Conservation (phyloP, 805 yeast species). For the Yamadazyma sp. region DNA sequence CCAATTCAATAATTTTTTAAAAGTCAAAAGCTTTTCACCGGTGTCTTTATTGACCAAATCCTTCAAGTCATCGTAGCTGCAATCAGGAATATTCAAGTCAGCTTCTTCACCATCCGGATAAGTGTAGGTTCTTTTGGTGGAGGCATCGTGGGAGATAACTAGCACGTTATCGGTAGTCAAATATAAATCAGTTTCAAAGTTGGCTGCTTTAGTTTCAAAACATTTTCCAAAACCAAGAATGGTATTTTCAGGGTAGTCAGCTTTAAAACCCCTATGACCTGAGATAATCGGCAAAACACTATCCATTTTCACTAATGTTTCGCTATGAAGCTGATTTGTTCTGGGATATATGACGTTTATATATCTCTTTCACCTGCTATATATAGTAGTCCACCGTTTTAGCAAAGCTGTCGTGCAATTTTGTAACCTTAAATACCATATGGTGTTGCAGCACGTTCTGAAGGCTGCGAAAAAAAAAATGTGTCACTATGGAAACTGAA, state of each 20-base stretch:
- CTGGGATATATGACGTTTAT: no score
- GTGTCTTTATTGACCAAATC: slow-evolving; percentile 28
- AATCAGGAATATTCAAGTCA: slow-evolving; percentile 30
- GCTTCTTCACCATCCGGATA: slow-evolving; percentile 33
- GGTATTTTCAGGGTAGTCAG: slow-evolving; percentile 38
- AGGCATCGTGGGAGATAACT: slow-evolving; percentile 39
- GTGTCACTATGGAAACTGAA: no score
- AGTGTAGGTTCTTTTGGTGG: slow-evolving; percentile 36
- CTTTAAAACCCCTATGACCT: slow-evolving; percentile 46
- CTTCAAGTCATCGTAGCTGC: slow-evolving; percentile 26
- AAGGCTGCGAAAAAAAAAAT: no score
- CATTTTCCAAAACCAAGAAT: slow-evolving; percentile 35
- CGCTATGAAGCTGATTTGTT: no score
- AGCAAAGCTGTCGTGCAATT: no score
- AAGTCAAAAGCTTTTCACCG: slow-evolving; percentile 31
- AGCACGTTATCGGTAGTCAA: slow-evolving; percentile 33
- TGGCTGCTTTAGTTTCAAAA: slow-evolving; percentile 34
- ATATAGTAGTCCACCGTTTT: no score
- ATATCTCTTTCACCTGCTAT: no score
- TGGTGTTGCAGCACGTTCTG: no score
- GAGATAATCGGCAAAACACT: slow-evolving; percentile 22
- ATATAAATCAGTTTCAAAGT: slow-evolving; percentile 44
- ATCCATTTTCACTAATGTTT: no score
- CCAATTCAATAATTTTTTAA: slow-evolving; percentile 32
- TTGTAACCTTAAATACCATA: no score